Percentiles rank a stretch among this genome's conserved stretches.
These are phyloP conservation scores for Cladophialophora carrionii DNA, from an alignment of 2,329 filamentous ascomycete species.

Conservation along the genomic window DNA sequence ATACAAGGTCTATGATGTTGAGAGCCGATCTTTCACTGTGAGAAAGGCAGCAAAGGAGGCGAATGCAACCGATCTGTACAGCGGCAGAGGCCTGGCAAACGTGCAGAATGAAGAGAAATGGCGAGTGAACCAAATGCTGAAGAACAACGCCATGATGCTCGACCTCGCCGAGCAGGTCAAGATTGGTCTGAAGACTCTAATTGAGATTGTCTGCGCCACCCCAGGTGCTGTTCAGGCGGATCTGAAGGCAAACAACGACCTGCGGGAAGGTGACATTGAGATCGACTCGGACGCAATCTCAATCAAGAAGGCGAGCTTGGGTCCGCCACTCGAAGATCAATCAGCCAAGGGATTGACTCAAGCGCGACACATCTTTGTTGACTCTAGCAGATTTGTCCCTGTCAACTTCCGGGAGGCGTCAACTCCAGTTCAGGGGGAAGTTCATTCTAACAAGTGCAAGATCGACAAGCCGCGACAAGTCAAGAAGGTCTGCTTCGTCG, in stretches of 20 bases:
- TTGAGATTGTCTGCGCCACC: conserved; percentile 4
- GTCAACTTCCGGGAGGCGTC: conserved; percentile 7
- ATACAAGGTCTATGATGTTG: conserved; percentile 20
- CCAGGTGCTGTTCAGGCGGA: not conserved
- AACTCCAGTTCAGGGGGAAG: not conserved
- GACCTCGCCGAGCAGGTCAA: conserved; percentile 14
- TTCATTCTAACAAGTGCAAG: not conserved
- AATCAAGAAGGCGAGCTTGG: not conserved
- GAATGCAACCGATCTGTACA: not conserved
- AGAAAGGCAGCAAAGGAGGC: conserved; percentile 18
- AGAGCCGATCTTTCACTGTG: conserved; percentile 8
- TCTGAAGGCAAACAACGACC: not conserved
- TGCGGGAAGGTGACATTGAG: not conserved
- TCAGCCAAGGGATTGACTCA: not conserved
- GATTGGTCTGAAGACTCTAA: conserved; percentile 15
- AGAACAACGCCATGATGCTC: conserved; percentile 9
- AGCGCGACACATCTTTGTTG: conserved; percentile 2
- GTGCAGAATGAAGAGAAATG: not conserved
- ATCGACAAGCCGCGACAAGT: not conserved
- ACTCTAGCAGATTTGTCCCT: conserved; percentile 11
- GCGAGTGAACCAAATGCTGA: not conserved
- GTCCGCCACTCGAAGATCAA: conserved; percentile 4
- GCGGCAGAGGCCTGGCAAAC: not conserved
- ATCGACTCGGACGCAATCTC: not conserved
- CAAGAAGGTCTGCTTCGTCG: not conserved